phyloP scores from a whole-genome alignment of 148 eudicot genomes.

The Persicaria tinctoria region DNA sequence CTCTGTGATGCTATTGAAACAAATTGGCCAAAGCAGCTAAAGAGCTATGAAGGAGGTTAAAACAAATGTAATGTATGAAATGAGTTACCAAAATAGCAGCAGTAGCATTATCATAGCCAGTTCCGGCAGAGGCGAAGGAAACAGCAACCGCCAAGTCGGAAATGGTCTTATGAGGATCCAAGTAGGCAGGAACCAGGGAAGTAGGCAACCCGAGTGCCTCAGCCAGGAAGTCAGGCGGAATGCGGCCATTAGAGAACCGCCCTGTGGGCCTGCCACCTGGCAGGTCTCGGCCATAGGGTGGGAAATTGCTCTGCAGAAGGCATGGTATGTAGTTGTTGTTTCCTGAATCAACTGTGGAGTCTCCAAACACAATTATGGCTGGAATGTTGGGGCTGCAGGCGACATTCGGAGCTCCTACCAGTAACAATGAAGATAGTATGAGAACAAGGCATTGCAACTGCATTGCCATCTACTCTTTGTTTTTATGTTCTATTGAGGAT shows the following conservation, averaged over 20 bases:
- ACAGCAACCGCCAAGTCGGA: constrained; percentile 43
- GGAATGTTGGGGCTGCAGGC: background rate
- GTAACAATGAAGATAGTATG: background rate
- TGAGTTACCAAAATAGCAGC: constrained; percentile 19
- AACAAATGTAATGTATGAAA: background rate
- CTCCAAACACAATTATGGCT: constrained; percentile 60
- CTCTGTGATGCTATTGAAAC: background rate
- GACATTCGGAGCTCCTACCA: background rate
- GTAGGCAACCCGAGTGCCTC: constrained; percentile 31
- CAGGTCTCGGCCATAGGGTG: constrained; percentile 53
- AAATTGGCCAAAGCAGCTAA: background rate
- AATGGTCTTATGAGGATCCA: constrained; percentile 36
- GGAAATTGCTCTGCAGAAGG: constrained; percentile 33
- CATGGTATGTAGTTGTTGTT: constrained; percentile 48
- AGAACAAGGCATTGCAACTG: background rate
- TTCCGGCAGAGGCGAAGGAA: constrained; percentile 55
- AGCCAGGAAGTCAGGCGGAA: constrained; percentile 46
- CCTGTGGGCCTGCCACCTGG: constrained; percentile 37
- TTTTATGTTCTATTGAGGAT: background rate
- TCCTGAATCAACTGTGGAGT: constrained; percentile 78
- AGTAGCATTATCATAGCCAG: constrained; percentile 51
- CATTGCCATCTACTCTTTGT: background rate
- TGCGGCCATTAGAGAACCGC: constrained; percentile 49
- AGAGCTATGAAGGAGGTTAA: background rate
- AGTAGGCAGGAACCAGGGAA: constrained; percentile 35